Base-by-base conservation (phyloP, 73 alveolate species). In the Urostyla sp. region DNA sequence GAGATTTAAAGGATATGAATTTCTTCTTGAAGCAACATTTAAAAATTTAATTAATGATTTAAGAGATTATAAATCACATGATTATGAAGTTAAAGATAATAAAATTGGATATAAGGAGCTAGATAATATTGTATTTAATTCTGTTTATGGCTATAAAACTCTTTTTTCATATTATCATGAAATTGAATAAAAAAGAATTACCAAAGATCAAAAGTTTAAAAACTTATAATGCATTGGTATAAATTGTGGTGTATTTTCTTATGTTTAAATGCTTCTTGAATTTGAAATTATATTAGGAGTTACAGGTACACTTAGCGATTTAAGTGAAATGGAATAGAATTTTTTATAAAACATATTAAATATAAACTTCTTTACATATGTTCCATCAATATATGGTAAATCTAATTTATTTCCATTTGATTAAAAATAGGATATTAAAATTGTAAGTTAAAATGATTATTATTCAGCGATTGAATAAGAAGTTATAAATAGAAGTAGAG, bases 381-480 rank as follows among this genome's bases (percentile, higher is more conserved):
- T 79, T 3, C 93, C 93, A 2, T 60, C 87, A 21, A 90, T 85
- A 16, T 85, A 53, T 66, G 93, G 93, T 53, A 27, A 23, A 79
- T n/a, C n/a, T n/a, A 80, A 24, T 37, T 46, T 2, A 44, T 37
- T 6, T 61, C 67, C 50, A 40, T 67, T 26, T 45, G 51, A 30
- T 53, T 59, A 46, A 10, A 50, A 50, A 50, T 20, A 50, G 31
- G 63, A 50, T 50, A 10, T 13, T 13, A 11, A 13, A 13, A 10
- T 13, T 13, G 32, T 13, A 50, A 20, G 20, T 50, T 20, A 50
- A 7, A 50, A 50, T 50, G 63, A 50, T 10, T 50, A 50, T 20
- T 50, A 13, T 20, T 13, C 10, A 20, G 31, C 11, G 8, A 50
- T 50, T 20, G 63, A 13, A 7, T 8, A 50, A 13, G 63, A 20